Base-by-base conservation (phyloP, 106 monocot genomes). In the Acanthochlamys bracteata region DNA sequence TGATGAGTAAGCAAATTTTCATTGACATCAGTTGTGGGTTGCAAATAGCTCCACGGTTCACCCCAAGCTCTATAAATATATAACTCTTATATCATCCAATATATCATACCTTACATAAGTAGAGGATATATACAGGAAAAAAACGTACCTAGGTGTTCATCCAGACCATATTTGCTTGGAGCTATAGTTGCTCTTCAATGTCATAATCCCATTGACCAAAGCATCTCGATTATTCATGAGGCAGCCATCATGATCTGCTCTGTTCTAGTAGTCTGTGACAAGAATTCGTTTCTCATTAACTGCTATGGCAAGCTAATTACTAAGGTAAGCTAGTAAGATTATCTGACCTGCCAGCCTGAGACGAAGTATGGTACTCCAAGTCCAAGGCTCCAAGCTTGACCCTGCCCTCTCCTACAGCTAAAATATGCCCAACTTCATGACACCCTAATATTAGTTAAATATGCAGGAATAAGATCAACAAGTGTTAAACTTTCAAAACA, bases 91-190 rank as follows among this genome's bases (percentile, higher is more conserved):
- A 45, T 45, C 43, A 45, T 9, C 10, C 43, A 45, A 45, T 9
- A 45, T 9, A 45, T 45, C 43, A 45, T 45, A 45, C 43, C 7
- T 45, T 9, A 45, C 13, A 45, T 45, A 45, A 7, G 43, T 9
- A 7, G 13, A 13, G 43, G 43, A 45, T 13, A 21, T 39, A 23
- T 53, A 10, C 7, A 53, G 13, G 46, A n/a, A 16, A 60, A 64
- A 41, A 62, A 15, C 57, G 25, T 73, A 92, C 92, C 84, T 77
- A 12, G 92, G 92, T 69, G 77, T 61, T 13, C 66, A 69, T 40
- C 92, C 92, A 19, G 75, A 41, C 92, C 92, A 92, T 72, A 92
- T 88, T 70, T 79, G 69, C 68, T 87, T 92, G 41, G 92, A 84
- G 21, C 87, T 92, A 57, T 92, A 93, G 68, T 93, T 93, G 17